Evolutionary conservation across 2,329 filamentous ascomycete genomes (phyloP), one percentile per base, ranked within the genome.

Genomic region (Ploettnerulaceae sp.): DNA sequence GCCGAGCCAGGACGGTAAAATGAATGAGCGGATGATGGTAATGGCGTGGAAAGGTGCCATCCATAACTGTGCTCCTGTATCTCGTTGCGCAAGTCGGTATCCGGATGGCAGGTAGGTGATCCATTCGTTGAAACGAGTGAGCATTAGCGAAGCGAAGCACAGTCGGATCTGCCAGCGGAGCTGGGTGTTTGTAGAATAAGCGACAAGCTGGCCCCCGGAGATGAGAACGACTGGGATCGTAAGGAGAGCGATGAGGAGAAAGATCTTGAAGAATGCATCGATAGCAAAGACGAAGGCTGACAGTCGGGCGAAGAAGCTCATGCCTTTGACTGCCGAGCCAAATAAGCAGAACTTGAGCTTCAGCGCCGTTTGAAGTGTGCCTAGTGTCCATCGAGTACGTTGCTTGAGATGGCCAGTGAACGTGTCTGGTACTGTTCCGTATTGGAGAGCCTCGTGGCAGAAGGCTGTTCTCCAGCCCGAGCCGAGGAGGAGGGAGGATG

Each of bases 11-110:
- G 60, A 70, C 24, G 77, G 77, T 3, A 81, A 66, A 9, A 80
- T 55, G 56, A 81, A 81, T 1, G 76, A 71, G 2, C 76, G 75
- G 41, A 80, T 64, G 42, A 81, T 71, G 56, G 73, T 76, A n/a
- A 79, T 66, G 1, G 75, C 74, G 49, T 79, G 76, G 61, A 79
- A 81, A 0, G 77, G 76, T 6, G 77, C 71, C 77, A 81, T 81
- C 77, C 78, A 82, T 20, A 81, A 67, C 61, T 78, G 73, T 51
- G 74, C 74, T 3, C 75, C 68, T 2, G 71, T 70, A 28, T 75
- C 75, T 44, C 77, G 71, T 61, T 79, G 76, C 3, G 75, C 76
- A 7, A 74, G 76, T 60, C 77, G 72, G 57, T 81, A 81, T 14
- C 78, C 77, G 2, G 75, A 70, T 0, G 77, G 77, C 11, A 79